Evolutionary conservation across 73 alveolate genomes (phyloP).

Genomic region (Tetrahymena elliotti): DNA sequence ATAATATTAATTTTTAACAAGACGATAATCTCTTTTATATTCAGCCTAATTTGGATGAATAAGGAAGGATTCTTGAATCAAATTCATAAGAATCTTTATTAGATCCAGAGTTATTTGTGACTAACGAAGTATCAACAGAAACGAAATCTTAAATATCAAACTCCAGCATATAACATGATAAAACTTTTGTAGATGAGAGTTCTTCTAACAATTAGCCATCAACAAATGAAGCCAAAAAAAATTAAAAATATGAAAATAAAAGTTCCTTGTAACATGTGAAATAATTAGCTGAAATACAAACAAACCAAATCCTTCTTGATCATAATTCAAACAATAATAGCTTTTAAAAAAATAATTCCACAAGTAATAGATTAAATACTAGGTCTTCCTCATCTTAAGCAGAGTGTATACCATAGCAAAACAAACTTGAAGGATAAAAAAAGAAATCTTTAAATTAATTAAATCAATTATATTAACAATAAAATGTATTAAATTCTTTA

Average conservation of each 20-base stretch:
- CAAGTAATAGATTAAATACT: not conserved
- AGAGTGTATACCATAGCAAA: not conserved
- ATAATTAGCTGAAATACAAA: not conserved
- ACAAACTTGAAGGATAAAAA: not conserved
- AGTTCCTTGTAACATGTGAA: not conserved
- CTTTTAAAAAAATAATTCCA: not conserved
- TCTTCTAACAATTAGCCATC: not conserved
- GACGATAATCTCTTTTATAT: not conserved
- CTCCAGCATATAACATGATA: not conserved
- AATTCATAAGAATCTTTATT: not conserved
- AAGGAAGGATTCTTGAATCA: not conserved
- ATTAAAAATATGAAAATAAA: not conserved
- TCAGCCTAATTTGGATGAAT: not conserved
- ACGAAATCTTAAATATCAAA: not conserved
- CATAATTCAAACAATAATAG: not conserved
- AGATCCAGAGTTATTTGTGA: not conserved
- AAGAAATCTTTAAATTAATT: not conserved
- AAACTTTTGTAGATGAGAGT: not conserved
- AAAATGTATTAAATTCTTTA: not conserved
- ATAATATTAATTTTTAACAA: not conserved
- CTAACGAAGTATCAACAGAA: not conserved
- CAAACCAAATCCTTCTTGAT: not conserved
- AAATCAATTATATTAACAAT: not conserved
- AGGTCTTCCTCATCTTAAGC: not conserved
- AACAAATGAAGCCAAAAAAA: not conserved